Evolutionary conservation across 1,139 yeast genomes (phyloP), one percentile per base, ranked within the genome.

Genomic region (Suhomyces yuchorum): DNA sequence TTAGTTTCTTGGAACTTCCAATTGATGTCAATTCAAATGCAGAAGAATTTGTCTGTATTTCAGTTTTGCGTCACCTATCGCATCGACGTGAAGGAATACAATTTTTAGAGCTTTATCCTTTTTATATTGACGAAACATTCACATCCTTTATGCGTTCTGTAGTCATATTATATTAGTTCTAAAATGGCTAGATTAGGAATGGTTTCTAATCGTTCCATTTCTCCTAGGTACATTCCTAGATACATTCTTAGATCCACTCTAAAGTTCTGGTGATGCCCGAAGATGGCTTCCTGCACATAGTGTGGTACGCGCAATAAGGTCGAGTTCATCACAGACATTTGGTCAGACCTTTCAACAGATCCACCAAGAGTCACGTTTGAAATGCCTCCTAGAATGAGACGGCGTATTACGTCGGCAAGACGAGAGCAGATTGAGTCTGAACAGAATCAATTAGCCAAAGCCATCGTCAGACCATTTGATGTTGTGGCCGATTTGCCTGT

Each of bases 401-500:
- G 79, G 52, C 68, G 79, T 47, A 74, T 75, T 50, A 75, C 79
- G 42, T 59, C 73, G 44, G 75, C 84, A 58, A 56, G 76, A 64
- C 48, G 78, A 62, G 71, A 78, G 52, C 75, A 75, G 53, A 73
- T 75, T 24, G 84, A 79, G 48, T 69, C 70, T 51, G 80, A 77
- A 50, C 76, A 74, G 52, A 70, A 73, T 33, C 70, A 69, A 49
- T 63, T 71, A 46, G 76, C 78, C 30, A 65, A 71, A 42, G 65
- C 70, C 40, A 65, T 79, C 33, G 78, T 73, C 24, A 73, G 88
- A 46, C 93, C 92, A 2, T 87, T 86, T 62, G 86, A 83, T 55
- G 77, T 83, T 8, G 71, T 84, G 3, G 80, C 85, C 37, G 84
- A 81, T 1, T 68, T 90, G n/a, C 97, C 97, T 0, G 78, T 89